Evolutionary conservation across 1,284 basidiomycete species (phyloP), one percentile per base, ranked within the genome.

Genomic region (Erythrobasidium hasegawianum): DNA sequence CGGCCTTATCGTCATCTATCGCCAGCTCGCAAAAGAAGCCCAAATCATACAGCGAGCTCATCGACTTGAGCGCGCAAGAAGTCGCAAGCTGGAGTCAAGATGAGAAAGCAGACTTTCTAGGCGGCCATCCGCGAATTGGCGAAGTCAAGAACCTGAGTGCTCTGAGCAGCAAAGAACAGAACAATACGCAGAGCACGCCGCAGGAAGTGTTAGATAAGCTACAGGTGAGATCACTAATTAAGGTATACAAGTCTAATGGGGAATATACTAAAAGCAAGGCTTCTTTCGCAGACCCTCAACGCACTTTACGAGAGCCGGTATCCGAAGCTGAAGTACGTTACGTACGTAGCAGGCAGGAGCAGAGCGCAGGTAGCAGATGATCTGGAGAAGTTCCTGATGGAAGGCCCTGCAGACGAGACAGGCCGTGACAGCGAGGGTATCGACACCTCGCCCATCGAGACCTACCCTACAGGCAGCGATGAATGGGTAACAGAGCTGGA

Each of bases 41-140:
- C 3, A 56, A 68, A 7, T 71, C 83, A 5, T 89, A 89, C 76
- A 59, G 77, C 14, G 77, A 81, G 11, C 78, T 94, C 65, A 82
- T 94, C 71, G 83, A 87, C 72, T 72, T 79, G 9, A 83, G 87
- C 2, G 78, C 86, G 60, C 57, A 71, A 0, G 78, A 83, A 57
- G 83, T 89, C 27, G 72, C 73, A 7, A 73, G 71, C 39, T 92
- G 89, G 89, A 78, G 81, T 45, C 72, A 78, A 52, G 76, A 79
- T 11, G 79, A 83, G 11, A 85, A 85, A 74, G 86, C 86, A 0
- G 78, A 79, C 61, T 93, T 96, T 75, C 81, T 94, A 68, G 82
- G 81, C 1, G 89, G 86, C 1, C 92, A 95, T 78, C 92, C 92
- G 45, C 83, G 90, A 69, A 94, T 95, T 57, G 91, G 92, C 26